phyloP scores from a whole-genome alignment of 352 stramenopile genomes.

The Globisporangium radiosum region DNA sequence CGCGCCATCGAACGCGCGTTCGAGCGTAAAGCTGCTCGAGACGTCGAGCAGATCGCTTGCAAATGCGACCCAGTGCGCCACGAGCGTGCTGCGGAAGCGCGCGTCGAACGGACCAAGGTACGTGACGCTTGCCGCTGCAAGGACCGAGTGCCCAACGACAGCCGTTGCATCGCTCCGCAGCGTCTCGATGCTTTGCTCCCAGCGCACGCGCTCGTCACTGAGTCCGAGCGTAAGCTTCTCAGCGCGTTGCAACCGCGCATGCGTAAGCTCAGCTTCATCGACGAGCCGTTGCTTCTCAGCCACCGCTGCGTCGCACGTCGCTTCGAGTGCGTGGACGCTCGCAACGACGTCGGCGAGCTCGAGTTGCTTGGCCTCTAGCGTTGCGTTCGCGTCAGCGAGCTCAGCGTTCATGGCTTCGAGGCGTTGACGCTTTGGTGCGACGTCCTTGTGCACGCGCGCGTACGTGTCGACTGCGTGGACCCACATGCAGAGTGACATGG shows the following conservation, averaged over 20 bases:
- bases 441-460: constrained; percentile 61
- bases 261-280: constrained; percentile 55
- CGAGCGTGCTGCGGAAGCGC: constrained; percentile 25
- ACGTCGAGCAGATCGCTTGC: constrained; percentile 19
- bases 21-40: constrained; percentile 46
- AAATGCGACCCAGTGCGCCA: constrained; percentile 27
- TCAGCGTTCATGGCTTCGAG: constrained; percentile 69
- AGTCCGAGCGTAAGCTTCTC: constrained; percentile 63
- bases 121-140: constrained; percentile 47
- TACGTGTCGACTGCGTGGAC: constrained; percentile 83
- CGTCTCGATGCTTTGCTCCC: constrained; percentile 58
- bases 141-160: constrained; percentile 55
- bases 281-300: constrained; percentile 63
- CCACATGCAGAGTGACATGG: constrained; percentile 87
- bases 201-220: constrained; percentile 60
- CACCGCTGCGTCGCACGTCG: constrained; percentile 54
- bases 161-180: constrained; percentile 34
- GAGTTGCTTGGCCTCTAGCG: constrained; percentile 59
- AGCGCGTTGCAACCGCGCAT: constrained; percentile 42
- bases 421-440: constrained; percentile 65
- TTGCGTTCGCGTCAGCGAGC: constrained; percentile 62
- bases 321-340: constrained; percentile 46
- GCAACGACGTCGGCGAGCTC: constrained; percentile 51
- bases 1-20: constrained; percentile 64
- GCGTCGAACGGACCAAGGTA: constrained; percentile 70